Percentiles rank a stretch among this genome's conserved stretches.
Conservation (phyloP, 2,329 filamentous ascomycete genomes). For the Sordariomycetes sp. region DNA sequence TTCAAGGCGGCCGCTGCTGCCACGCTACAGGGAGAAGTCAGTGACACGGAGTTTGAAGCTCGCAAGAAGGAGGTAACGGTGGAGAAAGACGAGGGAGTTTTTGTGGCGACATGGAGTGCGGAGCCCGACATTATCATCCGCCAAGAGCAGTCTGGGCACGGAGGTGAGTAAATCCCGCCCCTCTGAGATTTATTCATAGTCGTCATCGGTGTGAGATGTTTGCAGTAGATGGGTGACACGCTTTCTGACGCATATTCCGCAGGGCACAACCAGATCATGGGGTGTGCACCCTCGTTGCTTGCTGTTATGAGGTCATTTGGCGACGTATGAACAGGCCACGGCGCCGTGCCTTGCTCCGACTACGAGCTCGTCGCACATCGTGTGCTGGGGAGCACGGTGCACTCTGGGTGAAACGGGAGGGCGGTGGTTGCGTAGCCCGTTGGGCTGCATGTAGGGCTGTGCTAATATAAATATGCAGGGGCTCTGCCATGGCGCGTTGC, state of each 20-base stretch:
- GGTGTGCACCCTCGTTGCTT: slow-evolving; percentile 51
- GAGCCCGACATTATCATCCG: slow-evolving; percentile 36
- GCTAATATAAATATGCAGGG: too few relatives aligned
- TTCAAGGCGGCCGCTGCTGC: slow-evolving; percentile 50
- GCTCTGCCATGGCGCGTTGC: too few relatives aligned
- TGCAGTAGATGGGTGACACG: not conserved
- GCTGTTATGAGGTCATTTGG: slow-evolving; percentile 59
- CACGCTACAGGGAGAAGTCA: slow-evolving; percentile 23
- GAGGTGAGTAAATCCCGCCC: slow-evolving; percentile 31
- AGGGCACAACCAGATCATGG: slow-evolving; percentile 64
- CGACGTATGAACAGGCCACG: not conserved
- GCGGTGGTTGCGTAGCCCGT: too few relatives aligned
- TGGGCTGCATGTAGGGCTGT: too few relatives aligned
- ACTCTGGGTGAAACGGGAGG: too few relatives aligned
- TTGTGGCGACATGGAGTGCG: slow-evolving; percentile 32
- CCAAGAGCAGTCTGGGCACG: slow-evolving; percentile 43
- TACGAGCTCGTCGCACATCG: not conserved
- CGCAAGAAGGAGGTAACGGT: slow-evolving; percentile 36
- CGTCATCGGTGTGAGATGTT: too few relatives aligned
- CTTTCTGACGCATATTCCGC: not conserved
- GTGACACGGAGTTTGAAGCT: slow-evolving; percentile 24
- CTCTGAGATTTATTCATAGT: not conserved
- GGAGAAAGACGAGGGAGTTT: slow-evolving; percentile 31
- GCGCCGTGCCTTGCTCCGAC: not conserved
- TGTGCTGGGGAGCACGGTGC: too few relatives aligned